Conservation (phyloP, 306 rosid species). For the Cyamopsis tetragonoloba region DNA sequence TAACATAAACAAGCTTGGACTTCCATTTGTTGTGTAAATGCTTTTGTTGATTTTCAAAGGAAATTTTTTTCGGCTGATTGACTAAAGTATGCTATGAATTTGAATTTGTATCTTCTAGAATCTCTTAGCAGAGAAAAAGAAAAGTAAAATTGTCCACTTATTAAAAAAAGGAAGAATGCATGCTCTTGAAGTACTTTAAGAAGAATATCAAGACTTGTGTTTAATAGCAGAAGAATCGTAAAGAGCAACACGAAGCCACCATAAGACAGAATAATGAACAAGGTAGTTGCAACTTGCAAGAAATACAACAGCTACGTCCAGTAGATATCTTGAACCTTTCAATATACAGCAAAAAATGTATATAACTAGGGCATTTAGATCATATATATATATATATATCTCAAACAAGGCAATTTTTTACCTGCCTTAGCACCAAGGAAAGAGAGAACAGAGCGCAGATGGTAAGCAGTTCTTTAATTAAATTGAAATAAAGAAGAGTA, state of each 20-base stretch:
- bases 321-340: neutral
- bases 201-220: neutral
- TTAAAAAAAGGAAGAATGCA: neutral
- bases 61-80: neutral
- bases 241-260: neutral
- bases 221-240: neutral
- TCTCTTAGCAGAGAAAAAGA: neutral
- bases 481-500: too few relatives aligned
- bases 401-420: too few relatives aligned
- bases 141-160: neutral
- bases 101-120: neutral
- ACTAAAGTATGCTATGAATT: neutral
- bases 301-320: neutral
- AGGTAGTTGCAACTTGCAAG: neutral
- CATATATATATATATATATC: too few relatives aligned
- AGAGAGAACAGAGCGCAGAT: too few relatives aligned
- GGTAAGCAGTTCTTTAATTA: too few relatives aligned
- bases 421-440: too few relatives aligned
- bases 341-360: too few relatives aligned
- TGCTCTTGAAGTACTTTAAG: neutral
- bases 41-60: neutral
- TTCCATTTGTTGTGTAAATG: neutral
- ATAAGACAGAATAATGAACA: neutral
- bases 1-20: neutral
- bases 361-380: too few relatives aligned